phyloP scores from a whole-genome alignment of 768 basidiomycete species.

The Kwoniella sp. region DNA sequence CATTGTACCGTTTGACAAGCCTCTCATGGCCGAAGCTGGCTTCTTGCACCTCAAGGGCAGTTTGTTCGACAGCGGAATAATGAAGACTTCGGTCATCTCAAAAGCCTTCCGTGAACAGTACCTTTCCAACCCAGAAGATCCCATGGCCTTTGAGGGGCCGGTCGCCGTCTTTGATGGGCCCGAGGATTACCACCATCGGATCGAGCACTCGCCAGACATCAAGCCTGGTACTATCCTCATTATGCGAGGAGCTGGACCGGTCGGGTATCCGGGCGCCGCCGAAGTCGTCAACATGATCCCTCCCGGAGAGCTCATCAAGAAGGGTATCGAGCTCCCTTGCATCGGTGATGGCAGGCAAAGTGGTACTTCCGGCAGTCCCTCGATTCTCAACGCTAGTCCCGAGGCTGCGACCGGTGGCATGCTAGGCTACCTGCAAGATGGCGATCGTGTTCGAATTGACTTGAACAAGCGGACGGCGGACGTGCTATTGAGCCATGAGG shows the following conservation, averaged over 20 bases:
- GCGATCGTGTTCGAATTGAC: slow-evolving; percentile 49
- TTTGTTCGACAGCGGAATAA: slow-evolving; percentile 55
- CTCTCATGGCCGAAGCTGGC: slow-evolving; percentile 48
- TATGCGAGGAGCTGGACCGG: slow-evolving; percentile 54
- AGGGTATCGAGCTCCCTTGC: slow-evolving; percentile 54
- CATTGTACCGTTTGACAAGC: slow-evolving; percentile 47
- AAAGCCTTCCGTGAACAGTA: slow-evolving; percentile 50
- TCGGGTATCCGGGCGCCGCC: slow-evolving; percentile 50
- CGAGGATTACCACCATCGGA: slow-evolving; percentile 52
- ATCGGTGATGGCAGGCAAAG: slow-evolving; percentile 55
- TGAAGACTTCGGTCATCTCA: slow-evolving; percentile 55
- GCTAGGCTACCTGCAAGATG: slow-evolving; percentile 48
- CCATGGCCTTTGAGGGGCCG: slow-evolving; percentile 55
- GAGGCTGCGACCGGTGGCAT: slow-evolving; percentile 52
- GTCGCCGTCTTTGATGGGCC: slow-evolving; percentile 55
- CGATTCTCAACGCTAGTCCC: slow-evolving; percentile 54
- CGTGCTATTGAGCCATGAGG: slow-evolving; percentile 39
- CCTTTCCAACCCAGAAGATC: slow-evolving; percentile 51
- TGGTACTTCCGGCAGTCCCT: slow-evolving; percentile 52
- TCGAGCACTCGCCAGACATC: slow-evolving; percentile 41
- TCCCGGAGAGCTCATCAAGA: slow-evolving; percentile 48
- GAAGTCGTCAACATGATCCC: slow-evolving; percentile 57
- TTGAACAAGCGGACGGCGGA: slow-evolving; percentile 44
- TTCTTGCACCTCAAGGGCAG: slow-evolving; percentile 52
- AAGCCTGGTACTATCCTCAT: slow-evolving; percentile 49